phyloP scores from a whole-genome alignment of 495 filamentous ascomycete genomes.

The Xylaria venustula region DNA sequence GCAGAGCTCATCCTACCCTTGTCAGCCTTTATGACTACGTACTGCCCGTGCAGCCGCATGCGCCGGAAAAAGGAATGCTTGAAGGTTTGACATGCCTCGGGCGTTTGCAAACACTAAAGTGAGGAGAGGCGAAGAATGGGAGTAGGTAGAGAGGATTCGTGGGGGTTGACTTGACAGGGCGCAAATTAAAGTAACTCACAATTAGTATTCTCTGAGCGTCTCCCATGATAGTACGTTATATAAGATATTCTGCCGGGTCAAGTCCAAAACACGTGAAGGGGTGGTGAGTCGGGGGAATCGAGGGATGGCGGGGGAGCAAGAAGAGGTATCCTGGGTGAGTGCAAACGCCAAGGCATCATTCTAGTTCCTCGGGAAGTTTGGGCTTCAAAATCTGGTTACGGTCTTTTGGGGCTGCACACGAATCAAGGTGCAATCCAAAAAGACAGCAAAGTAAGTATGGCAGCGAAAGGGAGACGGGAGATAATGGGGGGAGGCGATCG shows the following conservation, averaged over 20 bases:
- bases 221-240: conserved; percentile 11
- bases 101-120: not conserved
- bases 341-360: conserved; percentile 5
- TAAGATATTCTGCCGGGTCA: not conserved
- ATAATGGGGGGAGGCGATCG: not conserved
- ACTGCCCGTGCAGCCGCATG: no score
- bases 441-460: not conserved
- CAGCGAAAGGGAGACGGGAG: not conserved
- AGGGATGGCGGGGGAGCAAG: conserved; percentile 1
- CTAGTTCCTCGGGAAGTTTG: not conserved
- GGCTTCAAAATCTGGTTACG: not conserved
- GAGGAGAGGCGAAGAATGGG: not conserved
- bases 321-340: not conserved
- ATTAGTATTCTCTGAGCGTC: conserved; percentile 16
- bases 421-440: not conserved
- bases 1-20: conserved; percentile 24
- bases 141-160: not conserved
- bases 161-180: not conserved
- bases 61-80: not conserved
- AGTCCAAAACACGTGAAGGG: not conserved
- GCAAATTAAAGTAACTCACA: conserved; percentile 13
- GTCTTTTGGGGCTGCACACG: not conserved
- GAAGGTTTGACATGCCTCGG: not conserved
- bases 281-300: not conserved
- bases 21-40: conserved; percentile 1